Evolutionary conservation across 192 early-diverging fungal genomes (phyloP).

Genomic region (Coemansia brasiliensis): DNA sequence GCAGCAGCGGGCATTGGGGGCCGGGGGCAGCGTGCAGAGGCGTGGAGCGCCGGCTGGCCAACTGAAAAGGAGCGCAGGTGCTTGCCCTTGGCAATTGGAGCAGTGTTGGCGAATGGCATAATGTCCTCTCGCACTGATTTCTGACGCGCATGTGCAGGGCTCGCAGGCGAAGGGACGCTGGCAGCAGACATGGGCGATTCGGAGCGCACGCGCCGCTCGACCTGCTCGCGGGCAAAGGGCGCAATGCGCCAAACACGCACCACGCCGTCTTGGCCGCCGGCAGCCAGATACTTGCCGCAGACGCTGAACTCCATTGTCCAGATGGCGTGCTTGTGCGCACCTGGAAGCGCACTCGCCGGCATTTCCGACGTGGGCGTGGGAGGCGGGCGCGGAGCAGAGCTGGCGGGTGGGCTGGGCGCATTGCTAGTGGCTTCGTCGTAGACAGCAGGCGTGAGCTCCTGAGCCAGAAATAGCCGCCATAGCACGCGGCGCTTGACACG

Average conservation of each 20-base stretch:
- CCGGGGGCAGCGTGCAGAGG: neutral
- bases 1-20: neutral
- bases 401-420: constrained; percentile 16
- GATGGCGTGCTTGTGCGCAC: constrained; percentile 55
- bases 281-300: constrained; percentile 76
- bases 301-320: constrained; percentile 81
- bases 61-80: constrained; percentile 38
- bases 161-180: neutral
- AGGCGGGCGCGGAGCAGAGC: constrained; percentile 23
- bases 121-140: constrained; percentile 1
- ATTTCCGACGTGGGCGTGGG: neutral
- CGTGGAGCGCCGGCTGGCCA: constrained; percentile 10
- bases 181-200: constrained; percentile 6
- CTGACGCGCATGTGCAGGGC: constrained; percentile 14
- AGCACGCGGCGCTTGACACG: constrained; percentile 52
- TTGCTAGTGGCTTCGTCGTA: constrained; percentile 32
- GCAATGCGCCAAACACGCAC: constrained; percentile 67
- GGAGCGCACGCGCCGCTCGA: constrained; percentile 19
- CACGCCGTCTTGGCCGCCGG: constrained; percentile 73
- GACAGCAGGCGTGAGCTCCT: constrained; percentile 37
- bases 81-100: constrained; percentile 26
- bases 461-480: constrained; percentile 54
- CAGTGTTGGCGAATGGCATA: constrained; percentile 41
- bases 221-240: constrained; percentile 44
- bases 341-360: no score